Evolutionary conservation across 1,284 basidiomycete species (phyloP), one percentile per base, ranked within the genome.

Genomic region (Mycena citricolor): DNA sequence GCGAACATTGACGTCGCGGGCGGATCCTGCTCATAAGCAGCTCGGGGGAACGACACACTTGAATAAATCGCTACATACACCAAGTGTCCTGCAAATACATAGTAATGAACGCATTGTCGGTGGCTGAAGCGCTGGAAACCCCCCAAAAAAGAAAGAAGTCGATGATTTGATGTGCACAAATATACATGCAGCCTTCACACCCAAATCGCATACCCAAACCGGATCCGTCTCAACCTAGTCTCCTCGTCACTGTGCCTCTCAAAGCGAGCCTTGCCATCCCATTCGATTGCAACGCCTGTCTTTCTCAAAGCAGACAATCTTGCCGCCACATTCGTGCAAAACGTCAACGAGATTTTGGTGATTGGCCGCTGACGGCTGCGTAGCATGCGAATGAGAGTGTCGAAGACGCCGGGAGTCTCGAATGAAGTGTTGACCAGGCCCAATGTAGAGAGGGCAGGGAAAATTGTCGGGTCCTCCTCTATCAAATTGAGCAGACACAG

Each of bases 1-100:
- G 55, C 56, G 21, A 39, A 55, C 12, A 58, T 66, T 29, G 55
- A 65, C 41, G 58, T 67, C 14, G 60, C 59, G 21, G 61, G 59
- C 14, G 65, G 64, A 8, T 31, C 50, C 26, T 67, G 64, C 49
- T 61, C 32, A 33, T 49, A 22, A 47, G n/a, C n/a, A n/a, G n/a
- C n/a, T n/a, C n/a, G n/a, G n/a, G n/a, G n/a, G n/a, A n/a, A n/a
- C n/a, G n/a, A n/a, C n/a, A n/a, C n/a, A n/a, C n/a, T n/a, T n/a
- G n/a, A n/a, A n/a, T n/a, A n/a, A n/a, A n/a, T n/a, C n/a, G n/a
- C n/a, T n/a, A n/a, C n/a, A n/a, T n/a, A n/a, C n/a, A n/a, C n/a
- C n/a, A n/a, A n/a, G n/a, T n/a, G n/a, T n/a, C n/a, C n/a, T n/a
- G n/a, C n/a, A n/a, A n/a, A n/a, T n/a, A n/a, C n/a, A n/a, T n/a